A percentile compares a stretch with the other conserved stretches of the same genome.
Conservation (phyloP, 495 filamentous ascomycete species). For the Articulospora tetracladia region DNA sequence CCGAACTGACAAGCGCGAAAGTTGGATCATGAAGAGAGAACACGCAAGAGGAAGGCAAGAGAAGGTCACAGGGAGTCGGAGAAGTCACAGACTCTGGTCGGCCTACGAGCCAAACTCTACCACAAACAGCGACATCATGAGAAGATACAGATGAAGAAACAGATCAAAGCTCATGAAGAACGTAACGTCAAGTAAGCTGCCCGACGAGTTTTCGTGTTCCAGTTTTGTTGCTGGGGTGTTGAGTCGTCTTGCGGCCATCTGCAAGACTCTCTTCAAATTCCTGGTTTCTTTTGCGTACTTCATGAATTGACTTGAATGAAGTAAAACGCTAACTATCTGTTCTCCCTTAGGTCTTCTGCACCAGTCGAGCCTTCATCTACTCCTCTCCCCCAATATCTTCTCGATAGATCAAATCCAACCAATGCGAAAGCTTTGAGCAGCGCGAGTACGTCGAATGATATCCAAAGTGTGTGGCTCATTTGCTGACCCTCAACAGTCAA, state of each 20-base stretch:
- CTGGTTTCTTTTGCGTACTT: too few relatives aligned
- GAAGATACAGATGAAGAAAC: slow-evolving; percentile 99
- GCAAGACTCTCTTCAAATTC: too few relatives aligned
- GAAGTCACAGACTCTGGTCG: slow-evolving; percentile 87
- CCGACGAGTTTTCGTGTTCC: too few relatives aligned
- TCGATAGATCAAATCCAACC: slow-evolving; percentile 80
- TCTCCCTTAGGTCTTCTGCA: slow-evolving; percentile 43
- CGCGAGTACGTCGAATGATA: slow-evolving; percentile 38
- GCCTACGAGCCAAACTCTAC: slow-evolving; percentile 90
- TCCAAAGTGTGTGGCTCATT: neutral
- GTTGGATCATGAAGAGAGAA: slow-evolving; percentile 87
- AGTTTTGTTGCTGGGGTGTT: too few relatives aligned
- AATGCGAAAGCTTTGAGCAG: slow-evolving; percentile 84
- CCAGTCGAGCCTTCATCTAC: slow-evolving; percentile 23
- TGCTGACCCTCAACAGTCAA: slow-evolving; percentile 50
- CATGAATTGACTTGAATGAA: neutral
- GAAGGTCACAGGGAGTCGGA: slow-evolving; percentile 80
- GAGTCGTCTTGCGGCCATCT: too few relatives aligned
- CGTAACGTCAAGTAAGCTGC: slow-evolving; percentile 2
- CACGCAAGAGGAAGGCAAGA: slow-evolving; percentile 81
- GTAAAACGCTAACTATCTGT: neutral
- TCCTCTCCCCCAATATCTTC: slow-evolving; percentile 24
- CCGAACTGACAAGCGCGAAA: neutral
- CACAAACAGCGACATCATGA: slow-evolving; percentile 90
- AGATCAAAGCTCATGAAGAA: slow-evolving; percentile 23